Percentiles rank a stretch among this genome's conserved stretches.
These are phyloP conservation scores for Eucommia ulmoides DNA, from an alignment of 257 asterid genomes.

Conservation along the genomic window DNA sequence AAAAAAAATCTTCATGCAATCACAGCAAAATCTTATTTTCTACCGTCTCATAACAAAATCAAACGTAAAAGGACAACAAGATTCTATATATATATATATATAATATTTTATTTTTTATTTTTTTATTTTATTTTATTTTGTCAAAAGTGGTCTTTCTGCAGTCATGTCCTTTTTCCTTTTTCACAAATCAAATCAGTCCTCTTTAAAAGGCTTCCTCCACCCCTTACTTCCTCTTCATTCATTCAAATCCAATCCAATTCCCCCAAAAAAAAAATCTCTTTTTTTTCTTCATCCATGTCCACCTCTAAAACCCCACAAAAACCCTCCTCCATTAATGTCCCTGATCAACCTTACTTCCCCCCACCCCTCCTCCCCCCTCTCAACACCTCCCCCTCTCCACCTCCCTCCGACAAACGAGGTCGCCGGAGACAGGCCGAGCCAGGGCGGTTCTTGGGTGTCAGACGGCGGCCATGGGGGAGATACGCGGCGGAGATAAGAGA, in stretches of 20 bases:
- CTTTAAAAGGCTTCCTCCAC: constrained; percentile 25
- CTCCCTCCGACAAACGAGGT: constrained; percentile 60
- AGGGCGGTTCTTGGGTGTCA: constrained; percentile 75
- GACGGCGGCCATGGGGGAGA: constrained; percentile 95
- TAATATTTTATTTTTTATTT: too few species aligned
- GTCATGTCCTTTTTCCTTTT: too few species aligned
- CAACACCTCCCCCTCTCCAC: constrained; percentile 59
- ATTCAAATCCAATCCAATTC: constrained; percentile 5
- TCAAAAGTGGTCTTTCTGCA: too few species aligned
- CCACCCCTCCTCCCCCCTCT: too few species aligned
- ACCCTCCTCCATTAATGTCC: constrained; percentile 60
- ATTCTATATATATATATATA: too few species aligned
- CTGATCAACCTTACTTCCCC: constrained; percentile 65
- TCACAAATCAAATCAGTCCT: constrained; percentile 11
- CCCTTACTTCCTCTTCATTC: constrained; percentile 3
- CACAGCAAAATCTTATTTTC: too few species aligned
- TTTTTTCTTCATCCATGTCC: constrained; percentile 19
- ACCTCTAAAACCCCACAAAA: constrained; percentile 17
- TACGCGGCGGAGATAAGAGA: constrained; percentile 94
- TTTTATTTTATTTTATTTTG: too few species aligned
- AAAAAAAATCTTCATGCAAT: too few species aligned
- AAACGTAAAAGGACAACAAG: too few species aligned
- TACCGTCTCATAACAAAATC: too few species aligned
- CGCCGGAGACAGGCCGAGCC: constrained; percentile 72
- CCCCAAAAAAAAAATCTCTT: constrained; percentile 1